Percentiles rank a stretch among this genome's conserved stretches.
Conservation (phyloP, 2,329 filamentous ascomycete genomes). For the Calcarisporium arbuscula region DNA sequence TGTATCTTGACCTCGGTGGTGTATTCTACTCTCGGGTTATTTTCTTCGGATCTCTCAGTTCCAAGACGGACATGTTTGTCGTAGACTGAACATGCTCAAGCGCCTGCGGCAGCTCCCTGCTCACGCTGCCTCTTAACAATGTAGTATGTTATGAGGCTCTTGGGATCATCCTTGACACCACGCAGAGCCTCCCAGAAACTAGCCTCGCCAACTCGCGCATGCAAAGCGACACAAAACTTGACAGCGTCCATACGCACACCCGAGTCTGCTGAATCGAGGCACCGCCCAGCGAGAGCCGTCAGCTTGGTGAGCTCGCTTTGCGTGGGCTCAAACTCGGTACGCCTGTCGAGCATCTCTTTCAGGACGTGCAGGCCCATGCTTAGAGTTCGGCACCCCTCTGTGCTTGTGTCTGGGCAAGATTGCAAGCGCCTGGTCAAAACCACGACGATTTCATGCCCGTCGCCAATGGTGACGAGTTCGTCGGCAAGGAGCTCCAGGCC, state of each 20-base stretch:
- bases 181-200: constrained; percentile 64
- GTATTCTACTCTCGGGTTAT: too few species aligned
- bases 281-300: constrained; percentile 44
- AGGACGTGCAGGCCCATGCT: constrained; percentile 61
- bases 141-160: constrained; percentile 76
- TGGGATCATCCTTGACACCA: constrained; percentile 61
- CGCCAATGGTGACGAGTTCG: constrained; percentile 61
- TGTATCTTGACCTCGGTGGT: too few species aligned
- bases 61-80: too few species aligned
- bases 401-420: constrained; percentile 30
- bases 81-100: too few species aligned
- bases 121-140: constrained; percentile 65
- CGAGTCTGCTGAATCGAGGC: constrained; percentile 54
- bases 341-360: constrained; percentile 49
- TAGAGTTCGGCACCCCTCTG: constrained; percentile 44
- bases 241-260: constrained; percentile 70
- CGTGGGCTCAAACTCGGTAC: constrained; percentile 40
- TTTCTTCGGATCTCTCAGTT: too few species aligned
- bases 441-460: constrained; percentile 52
- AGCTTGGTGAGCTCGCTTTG: constrained; percentile 47
- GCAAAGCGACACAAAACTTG: constrained; percentile 68
- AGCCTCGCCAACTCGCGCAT: constrained; percentile 53
- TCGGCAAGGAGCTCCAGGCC: constrained; percentile 69
- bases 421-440: constrained; percentile 46
- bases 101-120: constrained; percentile 19